phyloP scores from a whole-genome alignment of 139 green algal genomes.

The Volvox africanus region DNA sequence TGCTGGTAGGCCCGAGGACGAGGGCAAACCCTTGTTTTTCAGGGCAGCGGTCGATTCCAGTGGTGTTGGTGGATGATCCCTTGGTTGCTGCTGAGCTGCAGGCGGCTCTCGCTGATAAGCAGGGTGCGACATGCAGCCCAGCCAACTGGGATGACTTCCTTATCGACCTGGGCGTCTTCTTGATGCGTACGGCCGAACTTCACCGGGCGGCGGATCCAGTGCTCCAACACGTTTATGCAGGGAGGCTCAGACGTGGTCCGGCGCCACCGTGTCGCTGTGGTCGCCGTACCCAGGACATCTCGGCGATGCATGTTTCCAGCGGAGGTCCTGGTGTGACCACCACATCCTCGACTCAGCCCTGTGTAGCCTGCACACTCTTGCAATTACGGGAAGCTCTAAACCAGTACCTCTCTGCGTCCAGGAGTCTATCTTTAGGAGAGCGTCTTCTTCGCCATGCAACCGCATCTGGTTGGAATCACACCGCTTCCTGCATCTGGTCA shows the following conservation, averaged over 20 bases:
- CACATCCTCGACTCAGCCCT: not conserved
- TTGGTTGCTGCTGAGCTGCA: constrained; percentile 1
- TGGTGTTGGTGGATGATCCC: constrained; percentile 9
- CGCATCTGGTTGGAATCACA: not conserved
- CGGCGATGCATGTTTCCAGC: no score
- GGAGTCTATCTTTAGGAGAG: not conserved
- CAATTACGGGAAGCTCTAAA: not conserved
- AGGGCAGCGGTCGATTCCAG: not conserved
- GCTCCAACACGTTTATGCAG: not conserved
- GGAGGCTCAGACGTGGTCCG: not conserved
- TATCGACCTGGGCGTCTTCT: constrained; percentile 6
- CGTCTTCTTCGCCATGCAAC: not conserved
- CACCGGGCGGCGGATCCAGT: not conserved
- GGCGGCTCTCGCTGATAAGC: not conserved
- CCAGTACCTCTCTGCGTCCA: not conserved
- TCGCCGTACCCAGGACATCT: not conserved
- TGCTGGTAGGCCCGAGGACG: not conserved
- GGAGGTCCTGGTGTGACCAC: no score
- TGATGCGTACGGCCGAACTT: not conserved
- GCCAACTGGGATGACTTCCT: not conserved
- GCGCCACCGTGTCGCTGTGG: not conserved
- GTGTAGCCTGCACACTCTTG: not conserved
- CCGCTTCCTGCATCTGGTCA: not conserved
- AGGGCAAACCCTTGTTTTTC: not conserved
- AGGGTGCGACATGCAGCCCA: not conserved